Conservation (phyloP, 345 rosid species). For the Anastatica hierochuntica region DNA sequence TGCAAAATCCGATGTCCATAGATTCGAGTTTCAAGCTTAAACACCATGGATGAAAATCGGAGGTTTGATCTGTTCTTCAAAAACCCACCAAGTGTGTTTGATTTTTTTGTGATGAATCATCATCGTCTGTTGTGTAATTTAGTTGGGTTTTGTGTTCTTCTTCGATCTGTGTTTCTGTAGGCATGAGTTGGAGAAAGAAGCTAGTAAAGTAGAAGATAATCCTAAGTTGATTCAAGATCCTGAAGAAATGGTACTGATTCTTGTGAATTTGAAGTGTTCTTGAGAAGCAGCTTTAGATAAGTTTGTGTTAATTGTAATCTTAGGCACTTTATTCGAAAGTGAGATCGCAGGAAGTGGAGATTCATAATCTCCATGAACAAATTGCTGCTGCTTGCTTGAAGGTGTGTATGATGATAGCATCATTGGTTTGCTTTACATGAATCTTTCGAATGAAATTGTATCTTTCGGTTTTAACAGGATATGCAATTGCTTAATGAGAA, state of each 20-base stretch:
- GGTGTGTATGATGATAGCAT: constrained; percentile 27
- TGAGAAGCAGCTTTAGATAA: too few species aligned
- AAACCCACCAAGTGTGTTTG: too few species aligned
- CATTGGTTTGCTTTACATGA: background rate
- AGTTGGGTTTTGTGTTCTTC: constrained; percentile 8
- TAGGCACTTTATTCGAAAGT: constrained; percentile 59
- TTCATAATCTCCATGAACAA: constrained; percentile 67
- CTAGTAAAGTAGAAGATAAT: too few species aligned
- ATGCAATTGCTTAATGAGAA: constrained; percentile 73
- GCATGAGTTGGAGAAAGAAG: constrained; percentile 30
- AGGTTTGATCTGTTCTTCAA: too few species aligned
- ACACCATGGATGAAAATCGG: too few species aligned
- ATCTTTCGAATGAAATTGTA: background rate
- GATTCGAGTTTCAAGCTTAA: too few species aligned
- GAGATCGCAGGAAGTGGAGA: constrained; percentile 64
- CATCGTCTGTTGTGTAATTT: too few species aligned
- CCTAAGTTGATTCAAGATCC: constrained; percentile 37
- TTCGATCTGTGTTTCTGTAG: constrained; percentile 19
- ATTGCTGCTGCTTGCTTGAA: constrained; percentile 60
- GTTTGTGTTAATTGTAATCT: too few species aligned
- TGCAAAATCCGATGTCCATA: too few species aligned
- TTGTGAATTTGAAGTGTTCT: too few species aligned
- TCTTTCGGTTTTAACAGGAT: constrained; percentile 43
- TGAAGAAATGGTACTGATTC: constrained; percentile 55
- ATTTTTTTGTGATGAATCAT: too few species aligned